phyloP scores from a whole-genome alignment of 2,329 filamentous ascomycete genomes.

The Phaeosphaeriaceae sp. region DNA sequence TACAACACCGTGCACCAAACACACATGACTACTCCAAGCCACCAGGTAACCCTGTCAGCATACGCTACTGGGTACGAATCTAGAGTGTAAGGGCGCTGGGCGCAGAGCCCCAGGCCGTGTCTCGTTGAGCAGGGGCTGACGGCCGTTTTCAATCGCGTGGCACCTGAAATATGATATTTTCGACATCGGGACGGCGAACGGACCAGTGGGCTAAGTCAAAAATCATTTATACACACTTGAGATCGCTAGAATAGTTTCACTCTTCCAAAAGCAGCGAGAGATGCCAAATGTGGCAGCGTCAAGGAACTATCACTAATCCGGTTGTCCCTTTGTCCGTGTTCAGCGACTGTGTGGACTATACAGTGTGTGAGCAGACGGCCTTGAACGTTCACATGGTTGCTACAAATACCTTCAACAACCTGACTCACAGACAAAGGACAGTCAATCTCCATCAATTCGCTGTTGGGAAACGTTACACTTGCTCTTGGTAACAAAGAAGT shows the following conservation, averaged over 20 bases:
- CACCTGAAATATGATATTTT: conserved; percentile 33
- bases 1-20: conserved; percentile 20
- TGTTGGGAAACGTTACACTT: conserved; percentile 37
- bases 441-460: conserved; percentile 41
- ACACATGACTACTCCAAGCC: conserved; percentile 36
- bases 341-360: conserved; percentile 41
- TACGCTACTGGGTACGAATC: conserved; percentile 19
- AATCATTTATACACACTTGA: conserved; percentile 29
- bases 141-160: conserved; percentile 41
- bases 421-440: conserved; percentile 45
- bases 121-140: conserved; percentile 30
- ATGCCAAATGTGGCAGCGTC: conserved; percentile 41
- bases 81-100: conserved; percentile 21
- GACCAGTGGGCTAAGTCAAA: conserved; percentile 25
- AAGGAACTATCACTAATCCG: conserved; percentile 45
- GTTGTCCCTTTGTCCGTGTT: conserved; percentile 50
- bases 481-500: conserved; percentile 42
- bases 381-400: conserved; percentile 38
- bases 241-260: conserved; percentile 20
- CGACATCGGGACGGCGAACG: conserved; percentile 31
- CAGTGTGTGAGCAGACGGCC: conserved; percentile 43
- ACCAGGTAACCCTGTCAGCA: conserved; percentile 28
- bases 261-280: conserved; percentile 44
- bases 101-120: conserved; percentile 29
- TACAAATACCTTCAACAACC: conserved; percentile 49